Evolutionary conservation across 805 yeast genomes (phyloP).

Genomic region (Jamesozyma lodderae): DNA sequence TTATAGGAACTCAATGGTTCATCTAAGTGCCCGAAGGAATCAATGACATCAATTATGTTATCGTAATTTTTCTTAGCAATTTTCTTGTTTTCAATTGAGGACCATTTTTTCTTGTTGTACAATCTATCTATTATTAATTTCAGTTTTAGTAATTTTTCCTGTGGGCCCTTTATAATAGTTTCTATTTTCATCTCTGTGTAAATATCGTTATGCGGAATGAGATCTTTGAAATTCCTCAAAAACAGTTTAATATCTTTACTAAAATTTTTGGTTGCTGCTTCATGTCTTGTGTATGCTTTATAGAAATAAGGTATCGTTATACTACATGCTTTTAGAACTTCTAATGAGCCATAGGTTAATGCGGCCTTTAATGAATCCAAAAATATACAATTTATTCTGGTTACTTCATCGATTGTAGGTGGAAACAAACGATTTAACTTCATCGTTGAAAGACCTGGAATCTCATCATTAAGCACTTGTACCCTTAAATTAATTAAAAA

Average conservation of each 20-base stretch:
- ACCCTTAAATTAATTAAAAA: slow-evolving; percentile 73
- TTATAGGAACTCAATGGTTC: slow-evolving; percentile 38
- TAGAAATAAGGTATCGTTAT: slow-evolving; percentile 81
- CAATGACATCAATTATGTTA: slow-evolving; percentile 56
- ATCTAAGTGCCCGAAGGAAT: slow-evolving; percentile 65
- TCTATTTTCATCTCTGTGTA: slow-evolving; percentile 48
- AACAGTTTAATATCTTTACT: slow-evolving; percentile 37
- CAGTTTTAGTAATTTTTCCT: slow-evolving; percentile 57
- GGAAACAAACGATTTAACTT: slow-evolving; percentile 77
- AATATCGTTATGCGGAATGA: slow-evolving; percentile 22
- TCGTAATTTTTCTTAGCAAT: slow-evolving; percentile 36
- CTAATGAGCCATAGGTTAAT: slow-evolving; percentile 58
- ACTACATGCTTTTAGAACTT: slow-evolving; percentile 72
- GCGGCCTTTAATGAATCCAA: slow-evolving; percentile 68
- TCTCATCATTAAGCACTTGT: slow-evolving; percentile 47
- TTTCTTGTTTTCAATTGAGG: slow-evolving; percentile 14
- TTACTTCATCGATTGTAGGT: slow-evolving; percentile 90
- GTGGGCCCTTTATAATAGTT: slow-evolving; percentile 55
- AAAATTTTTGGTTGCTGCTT: slow-evolving; percentile 76
- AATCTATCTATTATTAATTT: slow-evolving; percentile 62
- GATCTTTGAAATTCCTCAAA: slow-evolving; percentile 29
- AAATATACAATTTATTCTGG: slow-evolving; percentile 79
- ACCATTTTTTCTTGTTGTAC: slow-evolving; percentile 37
- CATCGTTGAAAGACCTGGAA: slow-evolving; percentile 47
- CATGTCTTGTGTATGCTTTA: slow-evolving; percentile 88